Evolutionary conservation across 306 rosid species (phyloP).

Genomic region (Citrullus colocynthis): DNA sequence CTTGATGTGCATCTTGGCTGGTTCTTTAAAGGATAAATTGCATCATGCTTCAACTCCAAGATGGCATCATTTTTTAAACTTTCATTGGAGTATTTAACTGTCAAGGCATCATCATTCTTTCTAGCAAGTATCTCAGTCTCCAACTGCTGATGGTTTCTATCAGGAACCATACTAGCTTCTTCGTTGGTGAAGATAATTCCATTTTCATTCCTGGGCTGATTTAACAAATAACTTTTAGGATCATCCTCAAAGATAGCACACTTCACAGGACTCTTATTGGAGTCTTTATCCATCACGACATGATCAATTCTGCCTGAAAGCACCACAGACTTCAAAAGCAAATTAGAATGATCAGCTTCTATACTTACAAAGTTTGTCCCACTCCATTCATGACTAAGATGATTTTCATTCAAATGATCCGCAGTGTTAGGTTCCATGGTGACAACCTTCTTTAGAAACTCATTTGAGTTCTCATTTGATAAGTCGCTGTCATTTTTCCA

Average conservation of each 20-base stretch:
- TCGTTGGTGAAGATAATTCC: constrained; percentile 10
- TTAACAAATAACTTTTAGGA: constrained; percentile 12
- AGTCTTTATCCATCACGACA: constrained; percentile 13
- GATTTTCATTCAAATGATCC: constrained; percentile 16
- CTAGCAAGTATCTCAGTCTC: constrained; percentile 12
- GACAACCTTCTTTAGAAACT: background rate
- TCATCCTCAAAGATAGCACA: constrained; percentile 9
- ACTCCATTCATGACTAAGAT: constrained; percentile 16
- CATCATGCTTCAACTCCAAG: constrained; percentile 9
- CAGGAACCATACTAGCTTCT: background rate
- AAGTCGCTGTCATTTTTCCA: constrained; percentile 12
- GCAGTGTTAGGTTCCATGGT: constrained; percentile 12
- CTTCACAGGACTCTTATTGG: background rate
- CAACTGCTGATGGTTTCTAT: constrained; percentile 15
- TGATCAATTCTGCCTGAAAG: constrained; percentile 12
- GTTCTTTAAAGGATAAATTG: constrained; percentile 16
- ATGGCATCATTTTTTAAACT: constrained; percentile 7
- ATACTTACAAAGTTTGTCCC: constrained; percentile 8
- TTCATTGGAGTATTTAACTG: constrained; percentile 11
- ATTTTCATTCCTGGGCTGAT: constrained; percentile 16
- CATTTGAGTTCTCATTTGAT: constrained; percentile 14
- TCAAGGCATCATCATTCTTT: constrained; percentile 17
- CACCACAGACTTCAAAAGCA: constrained; percentile 17
- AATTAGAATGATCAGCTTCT: constrained; percentile 14
- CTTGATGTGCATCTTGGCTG: constrained; percentile 17